phyloP scores from a whole-genome alignment of 495 filamentous ascomycete genomes.

The Hypomontagnella monticulosa region DNA sequence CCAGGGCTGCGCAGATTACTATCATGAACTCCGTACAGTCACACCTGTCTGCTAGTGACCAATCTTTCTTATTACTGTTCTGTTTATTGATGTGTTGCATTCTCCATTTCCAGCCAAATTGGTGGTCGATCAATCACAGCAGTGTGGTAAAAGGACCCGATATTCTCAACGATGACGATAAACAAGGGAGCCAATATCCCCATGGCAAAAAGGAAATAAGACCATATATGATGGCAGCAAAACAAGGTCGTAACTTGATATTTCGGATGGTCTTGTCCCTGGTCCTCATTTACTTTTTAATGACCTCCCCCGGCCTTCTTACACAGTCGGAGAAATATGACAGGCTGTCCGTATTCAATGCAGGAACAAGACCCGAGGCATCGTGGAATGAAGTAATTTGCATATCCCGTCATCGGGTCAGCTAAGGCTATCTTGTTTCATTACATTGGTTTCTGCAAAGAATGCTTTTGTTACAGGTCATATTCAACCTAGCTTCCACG shows the following conservation, averaged over 20 bases:
- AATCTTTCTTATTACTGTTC: slow-evolving; percentile 21
- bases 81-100: slow-evolving; percentile 34
- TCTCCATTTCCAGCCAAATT: slow-evolving; percentile 33
- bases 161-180: slow-evolving; percentile 10
- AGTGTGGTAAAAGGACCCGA: slow-evolving; percentile 15
- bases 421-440: slow-evolving; percentile 30
- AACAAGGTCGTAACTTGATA: slow-evolving; percentile 39
- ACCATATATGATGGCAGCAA: slow-evolving; percentile 3
- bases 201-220: slow-evolving; percentile 28
- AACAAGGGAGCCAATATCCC: slow-evolving; percentile 29
- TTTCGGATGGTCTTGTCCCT: slow-evolving; percentile 39
- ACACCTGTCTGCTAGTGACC: slow-evolving; percentile 16
- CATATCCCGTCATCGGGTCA: slow-evolving; percentile 20
- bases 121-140: slow-evolving; percentile 41
- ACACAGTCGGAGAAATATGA: slow-evolving; percentile 37
- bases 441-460: slow-evolving; percentile 38
- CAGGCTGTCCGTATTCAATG: slow-evolving; percentile 32
- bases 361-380: slow-evolving; percentile 41
- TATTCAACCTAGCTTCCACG: slow-evolving; percentile 29
- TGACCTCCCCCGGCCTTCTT: slow-evolving; percentile 29
- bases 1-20: slow-evolving; percentile 20
- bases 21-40: slow-evolving; percentile 29
- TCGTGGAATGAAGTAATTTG: slow-evolving; percentile 39
- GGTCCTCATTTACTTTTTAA: slow-evolving; percentile 43
- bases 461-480: slow-evolving; percentile 39